Percentiles rank a stretch among this genome's conserved stretches.
phyloP scores from a whole-genome alignment of 1,284 basidiomycete species.

The Gomphus bonarii region DNA sequence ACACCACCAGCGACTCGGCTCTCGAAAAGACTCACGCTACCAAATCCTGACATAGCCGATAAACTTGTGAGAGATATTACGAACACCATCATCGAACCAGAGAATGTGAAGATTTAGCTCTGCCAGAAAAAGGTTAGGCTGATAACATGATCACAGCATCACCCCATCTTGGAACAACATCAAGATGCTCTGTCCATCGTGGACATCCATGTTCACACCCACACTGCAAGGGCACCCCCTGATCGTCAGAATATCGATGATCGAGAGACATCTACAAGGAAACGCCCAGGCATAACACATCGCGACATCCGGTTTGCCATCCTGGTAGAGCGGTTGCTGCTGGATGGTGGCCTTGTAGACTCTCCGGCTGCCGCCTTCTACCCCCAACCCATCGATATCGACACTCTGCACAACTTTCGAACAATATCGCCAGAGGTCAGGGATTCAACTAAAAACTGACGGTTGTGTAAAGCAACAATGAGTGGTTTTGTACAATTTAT shows the following conservation, averaged over 20 bases:
- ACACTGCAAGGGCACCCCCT: conserved; percentile 22
- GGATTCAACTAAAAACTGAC: background rate
- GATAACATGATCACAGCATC: conserved; percentile 14
- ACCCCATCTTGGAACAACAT: conserved; percentile 1
- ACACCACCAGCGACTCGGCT: conserved; percentile 11
- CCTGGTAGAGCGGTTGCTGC: conserved; percentile 22
- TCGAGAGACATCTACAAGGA: conserved; percentile 11
- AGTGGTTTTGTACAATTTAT: background rate
- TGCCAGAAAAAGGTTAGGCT: conserved; percentile 24
- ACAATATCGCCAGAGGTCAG: background rate
- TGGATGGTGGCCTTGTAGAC: background rate
- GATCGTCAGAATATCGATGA: conserved; percentile 3
- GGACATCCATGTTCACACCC: conserved; percentile 24
- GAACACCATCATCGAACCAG: conserved; percentile 17
- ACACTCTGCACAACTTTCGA: conserved; percentile 1
- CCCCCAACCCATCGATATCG: conserved; percentile 6
- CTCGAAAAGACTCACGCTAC: conserved; percentile 2
- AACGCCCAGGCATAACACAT: conserved; percentile 33
- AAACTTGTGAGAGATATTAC: conserved; percentile 14
- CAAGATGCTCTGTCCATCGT: conserved; percentile 20
- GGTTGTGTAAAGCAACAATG: background rate
- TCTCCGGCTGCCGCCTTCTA: background rate
- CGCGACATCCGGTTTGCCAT: conserved; percentile 44
- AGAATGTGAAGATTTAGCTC: conserved; percentile 18
- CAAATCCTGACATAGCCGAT: conserved; percentile 8